Base-by-base conservation (phyloP, 495 filamentous ascomycete genomes). In the Penicillium paxilli region DNA sequence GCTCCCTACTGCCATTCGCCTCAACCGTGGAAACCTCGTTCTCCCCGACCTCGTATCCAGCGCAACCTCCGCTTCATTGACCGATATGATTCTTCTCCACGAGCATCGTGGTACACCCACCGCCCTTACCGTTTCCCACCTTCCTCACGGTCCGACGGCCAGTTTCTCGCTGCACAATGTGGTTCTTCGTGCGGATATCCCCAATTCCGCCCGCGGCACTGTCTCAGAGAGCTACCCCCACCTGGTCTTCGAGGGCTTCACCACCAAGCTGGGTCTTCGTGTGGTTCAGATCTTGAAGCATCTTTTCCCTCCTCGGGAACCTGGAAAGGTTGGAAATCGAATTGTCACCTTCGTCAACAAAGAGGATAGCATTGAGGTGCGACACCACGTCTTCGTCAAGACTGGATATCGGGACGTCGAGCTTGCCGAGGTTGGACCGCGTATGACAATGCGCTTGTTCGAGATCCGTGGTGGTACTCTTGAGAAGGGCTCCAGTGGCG, bases 361-460 rank as follows among this genome's bases (percentile, higher is more conserved):
- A 49, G 93, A 98, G 64, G 94, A 98, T 62, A 89, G 83, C 55
- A 93, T 98, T 44, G 93, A 97, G 64, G 82, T 92, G 44, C 81
- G 88, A 14, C 89, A 91, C 69, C 88, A 90, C 61, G 87, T 91
- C 6, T 92, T 90, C 64, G 88, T 93, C 14, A 85, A 86, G 71
- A 94, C 90, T 5, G 83, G 88, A 14, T 94, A 91, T 66, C 82
- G 92, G 59, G 88, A 87, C 55, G 92, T 98, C 10, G 93, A 98
- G 72, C 72, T 98, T 55, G 89, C 91, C 16, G 94, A 98, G 70
- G 95, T 98, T 37, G 94, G 94, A 0, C 94, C 94, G 4, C 80
- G 94, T 51, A 96, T 98, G 88, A 95, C 92, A 5, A 95, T 99
- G 92, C 83, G 89, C 63, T 79, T 92, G 22, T 99, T 98, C 73